Evolutionary conservation across 129 eudicot species (phyloP).

Genomic region (Chrysanthemum makinoi): DNA sequence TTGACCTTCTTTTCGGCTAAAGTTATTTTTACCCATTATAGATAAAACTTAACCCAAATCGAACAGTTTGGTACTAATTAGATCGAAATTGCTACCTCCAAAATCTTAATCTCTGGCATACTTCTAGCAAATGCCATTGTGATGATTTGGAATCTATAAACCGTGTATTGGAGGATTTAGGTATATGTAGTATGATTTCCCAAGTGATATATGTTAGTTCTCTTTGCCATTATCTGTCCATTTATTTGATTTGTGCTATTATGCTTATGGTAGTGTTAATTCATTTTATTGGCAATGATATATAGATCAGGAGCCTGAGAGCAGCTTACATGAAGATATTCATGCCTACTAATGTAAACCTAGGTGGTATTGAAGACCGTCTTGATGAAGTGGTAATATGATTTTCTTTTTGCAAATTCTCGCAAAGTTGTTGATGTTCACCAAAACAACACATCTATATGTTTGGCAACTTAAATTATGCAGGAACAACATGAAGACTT

Average conservation of each 20-base stretch:
- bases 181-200: too few relatives aligned
- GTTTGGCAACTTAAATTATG: conserved; percentile 12
- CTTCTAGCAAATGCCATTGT: too few relatives aligned
- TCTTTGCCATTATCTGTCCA: conserved; percentile 5
- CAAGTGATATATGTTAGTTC: conserved; percentile 5
- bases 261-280: conserved; percentile 12
- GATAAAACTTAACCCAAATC: too few relatives aligned
- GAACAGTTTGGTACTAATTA: too few relatives aligned
- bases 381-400: conserved; percentile 68
- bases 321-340: conserved; percentile 83
- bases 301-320: conserved; percentile 57
- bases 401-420: conserved; percentile 14
- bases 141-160: too few relatives aligned
- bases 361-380: conserved; percentile 69
- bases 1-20: background rate
- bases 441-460: background rate
- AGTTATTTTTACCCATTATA: too few relatives aligned
- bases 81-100: too few relatives aligned
- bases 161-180: too few relatives aligned
- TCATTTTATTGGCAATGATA: background rate
- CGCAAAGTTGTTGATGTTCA: background rate
- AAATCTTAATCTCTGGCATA: too few relatives aligned
- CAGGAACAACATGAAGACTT: conserved; percentile 77
- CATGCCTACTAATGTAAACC: conserved; percentile 45
- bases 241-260: conserved; percentile 8